Evolutionary conservation across 2,329 filamentous ascomycete species (phyloP), one percentile per base, ranked within the genome.

Genomic region (Graphilbum sp.): DNA sequence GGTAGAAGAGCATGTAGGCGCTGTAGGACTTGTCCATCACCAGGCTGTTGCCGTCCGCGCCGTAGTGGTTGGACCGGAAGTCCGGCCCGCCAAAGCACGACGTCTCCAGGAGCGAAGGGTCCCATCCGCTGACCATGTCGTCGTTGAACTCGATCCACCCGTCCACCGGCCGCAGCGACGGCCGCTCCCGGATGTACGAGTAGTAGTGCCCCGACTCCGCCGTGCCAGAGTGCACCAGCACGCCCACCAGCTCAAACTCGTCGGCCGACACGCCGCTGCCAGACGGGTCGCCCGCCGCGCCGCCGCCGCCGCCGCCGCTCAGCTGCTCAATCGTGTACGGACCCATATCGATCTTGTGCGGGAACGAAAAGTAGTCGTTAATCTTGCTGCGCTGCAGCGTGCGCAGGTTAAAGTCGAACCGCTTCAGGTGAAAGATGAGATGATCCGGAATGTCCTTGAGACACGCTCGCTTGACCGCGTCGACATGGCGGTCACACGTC

Each of bases 1-100:
- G 82, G 54, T 98, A 98, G 56, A 98, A 96, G 9, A 98, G 68
- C 83, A 98, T 96, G 56, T 98, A 98, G 12, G 88, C 90, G 54
- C 85, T 96, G 63, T 79, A 79, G 5, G 72, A 69, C 56, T 87
- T 88, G 49, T 77, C 72, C 45, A 68, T 74, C 0, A 62, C 47
- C 16, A 64, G 53, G 42, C 61, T 59, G 48, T 61, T 57, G 42
- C 69, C 61, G 48, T 62, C 58, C 36, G 49, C 51, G 43, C 69
- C 60, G 49, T 64, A 60, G 44, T 66, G 49, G 42, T 60, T 46
- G 16, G 39, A 17, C 9, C 67, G 61, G 41, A 67, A 67, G 41
- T 79, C 75, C 5, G 61, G 52, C 2, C 83, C 83, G n/a, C 83
- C 83, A 59, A 86, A 94, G 48, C 87, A 90, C 32, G 78, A 72